Evolutionary conservation across 2,329 filamentous ascomycete genomes (phyloP).

Genomic region (Alternaria hordeiaustralica): DNA sequence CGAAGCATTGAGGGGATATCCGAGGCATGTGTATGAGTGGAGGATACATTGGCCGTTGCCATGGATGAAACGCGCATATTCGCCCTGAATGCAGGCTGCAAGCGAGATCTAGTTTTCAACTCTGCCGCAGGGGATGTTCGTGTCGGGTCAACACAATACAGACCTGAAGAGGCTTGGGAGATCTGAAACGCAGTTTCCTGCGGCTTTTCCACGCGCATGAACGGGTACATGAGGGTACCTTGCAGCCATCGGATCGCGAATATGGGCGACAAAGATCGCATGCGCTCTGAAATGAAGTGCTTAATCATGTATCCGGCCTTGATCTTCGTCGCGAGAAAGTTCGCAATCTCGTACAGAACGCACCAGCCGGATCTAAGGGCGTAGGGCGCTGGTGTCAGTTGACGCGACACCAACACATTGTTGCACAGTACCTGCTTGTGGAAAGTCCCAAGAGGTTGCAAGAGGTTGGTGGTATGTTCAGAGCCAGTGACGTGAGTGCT

Average conservation of each 20-base stretch:
- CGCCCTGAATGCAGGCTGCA: not conserved
- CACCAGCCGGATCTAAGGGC: not conserved
- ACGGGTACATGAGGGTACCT: not conserved
- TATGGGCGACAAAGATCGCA: not conserved
- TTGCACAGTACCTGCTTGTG: not conserved
- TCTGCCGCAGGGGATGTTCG: not conserved
- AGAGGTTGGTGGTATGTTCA: not conserved
- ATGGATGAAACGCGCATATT: not conserved
- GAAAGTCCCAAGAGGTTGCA: not conserved
- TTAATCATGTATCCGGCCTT: not conserved
- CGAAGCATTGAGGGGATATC: not conserved
- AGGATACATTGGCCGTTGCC: not conserved
- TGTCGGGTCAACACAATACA: not conserved
- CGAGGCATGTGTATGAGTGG: not conserved
- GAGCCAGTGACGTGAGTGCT: not conserved
- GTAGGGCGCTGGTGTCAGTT: not conserved
- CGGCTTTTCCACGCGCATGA: constrained; percentile 2
- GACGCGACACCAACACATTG: not conserved
- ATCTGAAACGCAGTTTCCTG: constrained; percentile 4
- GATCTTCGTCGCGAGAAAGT: not conserved
- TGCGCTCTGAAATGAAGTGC: not conserved
- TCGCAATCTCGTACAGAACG: not conserved
- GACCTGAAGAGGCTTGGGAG: not conserved
- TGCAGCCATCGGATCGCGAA: not conserved
- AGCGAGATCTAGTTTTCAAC: not conserved